Evolutionary conservation across 371 early-diverging fungal genomes (phyloP), one percentile per base, ranked within the genome.

Genomic region (Rhizopus stolonifer): DNA sequence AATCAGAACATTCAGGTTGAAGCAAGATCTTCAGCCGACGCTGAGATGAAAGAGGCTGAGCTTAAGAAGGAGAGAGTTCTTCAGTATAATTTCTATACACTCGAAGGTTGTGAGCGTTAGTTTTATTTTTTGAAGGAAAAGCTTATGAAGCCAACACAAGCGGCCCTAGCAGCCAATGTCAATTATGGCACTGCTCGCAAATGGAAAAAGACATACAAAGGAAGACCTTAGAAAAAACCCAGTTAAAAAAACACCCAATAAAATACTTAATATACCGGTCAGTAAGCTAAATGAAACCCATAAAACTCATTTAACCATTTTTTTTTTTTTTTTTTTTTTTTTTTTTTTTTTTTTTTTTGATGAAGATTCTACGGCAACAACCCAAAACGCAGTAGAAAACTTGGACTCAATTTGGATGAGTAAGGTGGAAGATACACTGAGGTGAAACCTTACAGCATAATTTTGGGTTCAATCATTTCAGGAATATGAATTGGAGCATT

Each of bases 351-450:
- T 54, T 34, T 34, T 34, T 34, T 54, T 54, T 54, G 46, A 54
- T 54, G 54, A 54, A 47, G 40, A 46, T 54, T 54, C 47, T 54
- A 54, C 54, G 42, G 48, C 54, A 54, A 54, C 48, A 54, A 47
- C 21, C 36, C 56, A 49, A 49, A 49, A 55, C 56, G 49, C 25
- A 55, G 56, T 55, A 49, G 56, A 55, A 55, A 46, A 55, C 56
- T 49, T 55, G 29, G 22, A 34, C 36, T 34, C 13, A 29, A 55
- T 42, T 55, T 40, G 47, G 49, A 49, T 49, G 56, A 43, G 48
- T 55, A 49, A 55, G 26, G 56, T 49, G 38, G 29, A 34, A 34
- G 4, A 34, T 34, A 34, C 36, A 34, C 36, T 34, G n/a, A 34
- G 36, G 36, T 34, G 36, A 8, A 34, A n/a, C n/a, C 36, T 34